phyloP scores from a whole-genome alignment of 2,329 filamentous ascomycete genomes.

The Neofusicoccum parvum region DNA sequence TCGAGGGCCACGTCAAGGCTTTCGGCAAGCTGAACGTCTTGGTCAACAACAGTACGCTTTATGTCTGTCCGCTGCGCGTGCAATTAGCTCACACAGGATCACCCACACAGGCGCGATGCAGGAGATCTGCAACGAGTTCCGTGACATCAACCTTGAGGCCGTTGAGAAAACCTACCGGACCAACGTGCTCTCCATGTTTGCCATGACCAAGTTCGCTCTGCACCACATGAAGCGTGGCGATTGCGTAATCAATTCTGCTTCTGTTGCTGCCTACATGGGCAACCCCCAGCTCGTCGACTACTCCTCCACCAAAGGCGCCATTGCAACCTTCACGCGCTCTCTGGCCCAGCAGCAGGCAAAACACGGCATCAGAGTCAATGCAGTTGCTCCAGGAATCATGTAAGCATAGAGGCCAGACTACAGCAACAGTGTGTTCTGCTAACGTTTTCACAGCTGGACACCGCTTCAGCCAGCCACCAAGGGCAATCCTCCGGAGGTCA shows the following conservation, averaged over 20 bases:
- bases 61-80: too few species aligned
- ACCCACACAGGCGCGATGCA: slow-evolving; percentile 53
- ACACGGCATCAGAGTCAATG: slow-evolving; percentile 60
- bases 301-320: slow-evolving; percentile 60
- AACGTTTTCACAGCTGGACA: slow-evolving; percentile 35
- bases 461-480: slow-evolving; percentile 47
- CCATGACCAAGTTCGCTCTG: slow-evolving; percentile 20
- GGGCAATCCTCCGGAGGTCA: slow-evolving; percentile 32
- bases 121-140: slow-evolving; percentile 55
- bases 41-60: slow-evolving; percentile 54
- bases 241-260: slow-evolving; percentile 61
- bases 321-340: slow-evolving; percentile 58
- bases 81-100: background rate
- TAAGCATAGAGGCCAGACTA: slow-evolving; percentile 10
- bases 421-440: background rate
- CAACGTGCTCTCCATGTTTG: slow-evolving; percentile 18
- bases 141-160: slow-evolving; percentile 56
- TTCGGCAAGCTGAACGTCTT: slow-evolving; percentile 49
- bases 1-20: slow-evolving; percentile 57
- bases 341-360: slow-evolving; percentile 56
- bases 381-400: slow-evolving; percentile 31
- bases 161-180: slow-evolving; percentile 59
- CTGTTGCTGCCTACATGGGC: slow-evolving; percentile 58
- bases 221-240: slow-evolving; percentile 23
- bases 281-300: slow-evolving; percentile 53